A percentile compares a stretch with the other conserved stretches of the same genome.
Evolutionary conservation across 352 stramenopile species (phyloP).

Genomic region (Phytophthora pisi): DNA sequence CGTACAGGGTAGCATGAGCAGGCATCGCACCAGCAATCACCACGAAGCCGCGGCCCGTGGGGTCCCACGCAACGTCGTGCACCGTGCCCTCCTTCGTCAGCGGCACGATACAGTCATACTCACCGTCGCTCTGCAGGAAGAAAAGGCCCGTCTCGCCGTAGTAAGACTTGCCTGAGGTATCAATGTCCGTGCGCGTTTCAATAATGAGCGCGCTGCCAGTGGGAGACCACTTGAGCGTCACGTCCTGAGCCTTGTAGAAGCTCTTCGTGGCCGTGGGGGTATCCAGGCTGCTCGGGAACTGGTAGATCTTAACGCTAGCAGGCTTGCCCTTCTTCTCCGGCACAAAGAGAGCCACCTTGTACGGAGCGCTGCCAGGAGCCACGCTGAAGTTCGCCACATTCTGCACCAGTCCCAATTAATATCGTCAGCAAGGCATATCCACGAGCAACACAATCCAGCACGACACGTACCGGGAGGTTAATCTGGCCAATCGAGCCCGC

Average conservation of each 20-base stretch:
- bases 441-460: not conserved
- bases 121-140: conserved; percentile 92
- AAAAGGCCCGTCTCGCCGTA: conserved; percentile 97
- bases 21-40: conserved; percentile 96
- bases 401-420: conserved; percentile 30
- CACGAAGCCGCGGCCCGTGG: conserved; percentile 91
- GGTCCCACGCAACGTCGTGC: conserved; percentile 96
- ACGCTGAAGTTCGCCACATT: conserved; percentile 87
- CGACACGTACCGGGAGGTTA: conserved; percentile 58
- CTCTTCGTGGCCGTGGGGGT: conserved; percentile 79
- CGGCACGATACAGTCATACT: conserved; percentile 92
- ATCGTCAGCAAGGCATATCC: conserved; percentile 5
- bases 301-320: conserved; percentile 84
- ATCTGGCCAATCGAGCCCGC: conserved; percentile 73
- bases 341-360: conserved; percentile 88
- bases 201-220: conserved; percentile 88
- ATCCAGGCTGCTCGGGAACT: conserved; percentile 72
- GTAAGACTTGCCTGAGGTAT: conserved; percentile 95
- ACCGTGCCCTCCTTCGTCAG: conserved; percentile 92
- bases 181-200: conserved; percentile 92
- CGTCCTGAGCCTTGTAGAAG: conserved; percentile 92
- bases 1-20: conserved; percentile 95
- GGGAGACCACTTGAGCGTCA: conserved; percentile 91
- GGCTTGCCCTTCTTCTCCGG: conserved; percentile 91
- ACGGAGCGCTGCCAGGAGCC: conserved; percentile 73